Conservation (phyloP, 1,284 basidiomycete genomes). For the Tilletia indica region DNA sequence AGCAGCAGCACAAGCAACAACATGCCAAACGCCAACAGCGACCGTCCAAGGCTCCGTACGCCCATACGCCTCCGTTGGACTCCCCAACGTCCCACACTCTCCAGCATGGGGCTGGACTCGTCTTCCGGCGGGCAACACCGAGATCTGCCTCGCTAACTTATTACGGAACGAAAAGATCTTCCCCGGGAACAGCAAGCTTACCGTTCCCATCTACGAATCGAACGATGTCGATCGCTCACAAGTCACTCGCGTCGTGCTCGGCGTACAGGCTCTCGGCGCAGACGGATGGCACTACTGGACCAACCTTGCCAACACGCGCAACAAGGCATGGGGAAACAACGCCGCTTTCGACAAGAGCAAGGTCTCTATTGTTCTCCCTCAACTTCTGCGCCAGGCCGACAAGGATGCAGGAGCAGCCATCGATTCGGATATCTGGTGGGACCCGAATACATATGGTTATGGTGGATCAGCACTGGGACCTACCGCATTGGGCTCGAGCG, state of each 20-base stretch:
- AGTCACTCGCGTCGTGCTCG: slow-evolving; percentile 12
- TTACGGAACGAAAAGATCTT: not conserved
- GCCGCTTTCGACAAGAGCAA: slow-evolving; percentile 17
- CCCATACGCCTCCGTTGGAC: not conserved
- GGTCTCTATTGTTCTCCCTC: slow-evolving; percentile 1
- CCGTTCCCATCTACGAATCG: slow-evolving; percentile 10
- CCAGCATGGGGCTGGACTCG: slow-evolving; percentile 9
- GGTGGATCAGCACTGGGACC: not conserved
- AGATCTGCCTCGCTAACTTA: slow-evolving; percentile 7
- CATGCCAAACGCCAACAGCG: not conserved
- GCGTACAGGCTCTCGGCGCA: not conserved
- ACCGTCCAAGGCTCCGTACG: slow-evolving; percentile 8
- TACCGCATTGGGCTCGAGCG: not conserved
- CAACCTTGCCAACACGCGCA: not conserved
- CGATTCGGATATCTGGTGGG: not conserved
- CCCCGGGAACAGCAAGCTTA: not conserved
- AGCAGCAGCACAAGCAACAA: not conserved
- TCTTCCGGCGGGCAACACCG: slow-evolving; percentile 2
- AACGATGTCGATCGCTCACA: not conserved
- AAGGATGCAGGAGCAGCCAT: slow-evolving; percentile 4
- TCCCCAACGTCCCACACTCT: not conserved
- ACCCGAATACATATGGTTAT: not conserved
- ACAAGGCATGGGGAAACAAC: slow-evolving; percentile 15
- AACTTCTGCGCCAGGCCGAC: slow-evolving; percentile 9
- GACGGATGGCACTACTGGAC: slow-evolving; percentile 16